phyloP scores from a whole-genome alignment of 2,329 filamentous ascomycete species.

The Fusarium pseudoanthophilum region DNA sequence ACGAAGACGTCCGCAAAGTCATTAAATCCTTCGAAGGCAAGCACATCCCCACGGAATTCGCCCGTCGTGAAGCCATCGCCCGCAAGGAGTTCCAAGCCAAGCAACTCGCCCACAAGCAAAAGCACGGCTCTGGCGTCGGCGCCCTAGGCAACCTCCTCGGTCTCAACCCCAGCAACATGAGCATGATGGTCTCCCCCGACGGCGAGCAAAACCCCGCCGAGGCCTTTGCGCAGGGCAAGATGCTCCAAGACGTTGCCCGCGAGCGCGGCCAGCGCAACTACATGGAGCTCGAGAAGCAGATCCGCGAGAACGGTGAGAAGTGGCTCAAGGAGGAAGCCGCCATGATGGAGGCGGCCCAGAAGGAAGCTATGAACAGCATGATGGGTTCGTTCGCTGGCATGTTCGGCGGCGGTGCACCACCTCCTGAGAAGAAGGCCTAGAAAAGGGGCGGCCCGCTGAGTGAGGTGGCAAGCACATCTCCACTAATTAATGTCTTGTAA shows the following conservation, averaged over 20 bases:
- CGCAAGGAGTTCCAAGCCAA: conserved; percentile 87
- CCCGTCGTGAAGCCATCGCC: conserved; percentile 84
- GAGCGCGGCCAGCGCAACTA: conserved; percentile 93
- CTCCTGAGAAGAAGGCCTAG: conserved; percentile 42
- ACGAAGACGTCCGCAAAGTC: conserved; percentile 85
- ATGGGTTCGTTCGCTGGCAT: conserved; percentile 73
- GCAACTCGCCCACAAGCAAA: conserved; percentile 72
- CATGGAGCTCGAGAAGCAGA: conserved; percentile 87
- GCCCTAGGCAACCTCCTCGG: conserved; percentile 79
- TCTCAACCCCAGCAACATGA: conserved; percentile 76
- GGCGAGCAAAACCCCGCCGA: conserved; percentile 78
- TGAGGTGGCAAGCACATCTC: conserved; percentile 41
- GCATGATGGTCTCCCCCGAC: conserved; percentile 67
- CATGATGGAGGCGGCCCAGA: conserved; percentile 86
- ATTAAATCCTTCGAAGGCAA: conserved; percentile 90
- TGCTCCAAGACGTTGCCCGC: conserved; percentile 93
- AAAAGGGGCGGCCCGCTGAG: background rate
- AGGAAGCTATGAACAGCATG: conserved; percentile 93
- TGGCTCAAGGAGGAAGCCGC: conserved; percentile 95
- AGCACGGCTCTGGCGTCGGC: conserved; percentile 69
- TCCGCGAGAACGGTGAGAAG: conserved; percentile 91
- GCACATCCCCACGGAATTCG: conserved; percentile 90
- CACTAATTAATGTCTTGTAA: conserved; percentile 48
- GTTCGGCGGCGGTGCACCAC: conserved; percentile 38
- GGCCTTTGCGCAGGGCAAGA: conserved; percentile 91